These are phyloP conservation scores for Flaveria ramosissima DNA, from an alignment of 129 eudicot species.

Conservation along the genomic window DNA sequence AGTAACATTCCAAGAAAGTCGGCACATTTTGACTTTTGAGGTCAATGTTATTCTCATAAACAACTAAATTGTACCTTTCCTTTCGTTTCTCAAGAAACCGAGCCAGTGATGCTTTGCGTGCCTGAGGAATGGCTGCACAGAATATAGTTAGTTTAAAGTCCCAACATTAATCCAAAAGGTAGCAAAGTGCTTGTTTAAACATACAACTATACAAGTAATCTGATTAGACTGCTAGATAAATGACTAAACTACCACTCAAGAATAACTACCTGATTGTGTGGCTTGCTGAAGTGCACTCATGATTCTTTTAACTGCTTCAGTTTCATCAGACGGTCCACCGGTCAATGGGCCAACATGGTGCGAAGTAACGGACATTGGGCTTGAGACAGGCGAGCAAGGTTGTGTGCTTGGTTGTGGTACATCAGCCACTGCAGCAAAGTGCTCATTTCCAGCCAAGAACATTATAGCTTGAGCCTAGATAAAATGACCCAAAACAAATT, in stretches of 20 bases:
- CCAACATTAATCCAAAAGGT: neutral
- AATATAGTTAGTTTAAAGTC: constrained; percentile 14
- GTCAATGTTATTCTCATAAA: constrained; percentile 6
- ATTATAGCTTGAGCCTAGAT: constrained; percentile 77
- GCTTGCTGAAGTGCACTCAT: constrained; percentile 38
- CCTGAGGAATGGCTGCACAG: constrained; percentile 78
- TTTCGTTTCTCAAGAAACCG: constrained; percentile 77
- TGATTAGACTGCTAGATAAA: neutral
- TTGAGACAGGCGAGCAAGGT: constrained; percentile 47
- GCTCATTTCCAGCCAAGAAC: constrained; percentile 57
- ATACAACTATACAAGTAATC: constrained; percentile 5
- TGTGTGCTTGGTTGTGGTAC: constrained; percentile 37
- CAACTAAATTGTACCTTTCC: constrained; percentile 56
- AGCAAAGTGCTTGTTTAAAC: neutral
- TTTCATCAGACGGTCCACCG: constrained; percentile 23
- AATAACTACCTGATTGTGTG: constrained; percentile 30
- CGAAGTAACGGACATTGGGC: constrained; percentile 54
- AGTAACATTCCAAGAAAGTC: constrained; percentile 4
- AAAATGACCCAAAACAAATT: constrained; percentile 6
- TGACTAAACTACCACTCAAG: neutral
- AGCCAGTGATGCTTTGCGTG: constrained; percentile 77
- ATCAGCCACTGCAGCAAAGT: constrained; percentile 26
- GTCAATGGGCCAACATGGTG: constrained; percentile 50
- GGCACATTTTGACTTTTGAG: constrained; percentile 6
- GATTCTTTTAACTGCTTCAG: constrained; percentile 40